Percentiles rank a stretch among this genome's conserved stretches.
Evolutionary conservation across 257 asterid species (phyloP).

Genomic region (Salvia rosmarinus): DNA sequence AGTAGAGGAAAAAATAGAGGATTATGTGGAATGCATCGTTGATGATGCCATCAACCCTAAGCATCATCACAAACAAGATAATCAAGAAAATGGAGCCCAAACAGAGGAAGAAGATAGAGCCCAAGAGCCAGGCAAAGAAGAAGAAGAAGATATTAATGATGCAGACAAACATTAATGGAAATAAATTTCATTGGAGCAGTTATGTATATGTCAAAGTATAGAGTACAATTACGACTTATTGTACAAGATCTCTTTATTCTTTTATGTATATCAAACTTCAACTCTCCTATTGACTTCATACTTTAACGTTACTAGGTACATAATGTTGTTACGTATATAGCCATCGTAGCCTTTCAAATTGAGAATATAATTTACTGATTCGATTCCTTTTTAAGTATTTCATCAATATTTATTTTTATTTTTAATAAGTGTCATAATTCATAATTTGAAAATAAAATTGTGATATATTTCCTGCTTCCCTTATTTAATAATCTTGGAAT

Average conservation of each 20-base stretch:
- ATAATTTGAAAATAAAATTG: too few species aligned
- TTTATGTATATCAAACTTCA: neutral
- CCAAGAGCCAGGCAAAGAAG: conserved; percentile 14
- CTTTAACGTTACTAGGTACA: too few species aligned
- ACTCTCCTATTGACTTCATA: neutral
- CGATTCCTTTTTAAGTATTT: too few species aligned
- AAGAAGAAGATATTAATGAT: neutral
- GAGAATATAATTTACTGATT: too few species aligned
- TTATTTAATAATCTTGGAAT: too few species aligned
- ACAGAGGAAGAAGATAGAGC: neutral
- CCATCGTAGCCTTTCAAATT: too few species aligned
- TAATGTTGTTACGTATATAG: too few species aligned
- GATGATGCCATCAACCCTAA: conserved; percentile 25
- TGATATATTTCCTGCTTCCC: too few species aligned
- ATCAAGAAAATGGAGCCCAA: neutral
- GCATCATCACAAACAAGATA: conserved; percentile 21
- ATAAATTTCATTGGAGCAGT: neutral
- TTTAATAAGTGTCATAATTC: too few species aligned
- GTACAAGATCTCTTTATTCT: conserved; percentile 11
- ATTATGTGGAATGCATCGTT: conserved; percentile 34
- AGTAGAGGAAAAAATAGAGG: conserved; percentile 46
- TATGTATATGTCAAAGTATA: conserved; percentile 3
- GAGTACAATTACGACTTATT: neutral
- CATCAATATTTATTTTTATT: too few species aligned
- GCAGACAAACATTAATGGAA: neutral